A percentile compares a stretch with the other conserved stretches of the same genome.
Conservation (phyloP, 352 stramenopile species). For the Pythium apleroticum region DNA sequence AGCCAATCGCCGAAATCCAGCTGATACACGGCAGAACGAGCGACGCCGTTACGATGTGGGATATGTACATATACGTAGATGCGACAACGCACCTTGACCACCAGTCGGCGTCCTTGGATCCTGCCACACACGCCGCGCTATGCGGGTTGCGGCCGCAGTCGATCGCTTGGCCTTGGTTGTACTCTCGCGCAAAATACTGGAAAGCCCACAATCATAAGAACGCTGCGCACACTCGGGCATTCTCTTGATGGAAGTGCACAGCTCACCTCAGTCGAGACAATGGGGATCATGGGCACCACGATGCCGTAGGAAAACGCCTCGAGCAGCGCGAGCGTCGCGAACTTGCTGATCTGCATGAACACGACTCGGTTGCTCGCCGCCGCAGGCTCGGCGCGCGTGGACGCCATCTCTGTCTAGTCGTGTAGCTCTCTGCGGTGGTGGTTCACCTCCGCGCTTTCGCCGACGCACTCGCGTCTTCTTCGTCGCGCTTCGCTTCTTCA, state of each 20-base stretch:
- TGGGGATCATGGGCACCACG: constrained; percentile 64
- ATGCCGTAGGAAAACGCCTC: constrained; percentile 61
- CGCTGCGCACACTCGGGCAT: too few species aligned
- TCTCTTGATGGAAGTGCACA: too few species aligned
- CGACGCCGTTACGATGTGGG: too few species aligned
- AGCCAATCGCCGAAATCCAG: constrained; percentile 63
- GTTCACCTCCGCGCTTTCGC: neutral
- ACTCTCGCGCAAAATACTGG: constrained; percentile 75
- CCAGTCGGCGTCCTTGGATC: constrained; percentile 67
- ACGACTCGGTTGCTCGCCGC: constrained; percentile 15
- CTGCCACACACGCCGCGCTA: constrained; percentile 52
- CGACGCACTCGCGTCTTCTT: too few species aligned
- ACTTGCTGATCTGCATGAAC: constrained; percentile 36
- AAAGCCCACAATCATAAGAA: too few species aligned
- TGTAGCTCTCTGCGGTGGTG: neutral
- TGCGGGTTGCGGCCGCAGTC: constrained; percentile 55
- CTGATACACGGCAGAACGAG: constrained; percentile 21
- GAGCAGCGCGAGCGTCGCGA: constrained; percentile 54
- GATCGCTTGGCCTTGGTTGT: constrained; percentile 44
- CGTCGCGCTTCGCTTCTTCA: neutral
- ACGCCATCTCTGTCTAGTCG: neutral
- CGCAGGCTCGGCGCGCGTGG: neutral
- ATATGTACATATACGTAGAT: too few species aligned
- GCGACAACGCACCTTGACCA: constrained; percentile 48
- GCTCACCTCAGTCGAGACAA: constrained; percentile 65